Percentiles rank a stretch among this genome's conserved stretches.
Evolutionary conservation across 2,329 filamentous ascomycete species (phyloP).

Genomic region (Pestalotiopsis sp.): DNA sequence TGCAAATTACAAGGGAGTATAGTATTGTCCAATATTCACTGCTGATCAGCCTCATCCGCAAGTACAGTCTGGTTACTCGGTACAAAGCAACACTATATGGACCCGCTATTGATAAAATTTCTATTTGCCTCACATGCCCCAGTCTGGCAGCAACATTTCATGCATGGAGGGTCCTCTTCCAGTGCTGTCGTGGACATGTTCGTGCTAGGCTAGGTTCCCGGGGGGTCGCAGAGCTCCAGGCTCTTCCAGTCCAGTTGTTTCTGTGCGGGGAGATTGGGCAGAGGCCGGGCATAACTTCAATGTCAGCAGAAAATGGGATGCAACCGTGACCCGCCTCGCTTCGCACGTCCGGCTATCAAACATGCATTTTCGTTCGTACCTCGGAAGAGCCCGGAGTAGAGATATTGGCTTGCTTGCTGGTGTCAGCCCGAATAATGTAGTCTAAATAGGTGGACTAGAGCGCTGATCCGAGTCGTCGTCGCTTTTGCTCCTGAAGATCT

Average conservation of each 20-base stretch:
- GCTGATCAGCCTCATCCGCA: background rate
- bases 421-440: background rate
- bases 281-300: background rate
- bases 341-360: background rate
- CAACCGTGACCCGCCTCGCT: background rate
- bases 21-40: background rate
- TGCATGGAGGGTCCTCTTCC: slow-evolving; percentile 7
- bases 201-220: background rate
- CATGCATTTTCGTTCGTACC: background rate
- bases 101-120: background rate
- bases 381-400: background rate
- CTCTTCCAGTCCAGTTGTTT: background rate
- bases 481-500: background rate
- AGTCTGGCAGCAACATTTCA: slow-evolving; percentile 1
- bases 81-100: background rate
- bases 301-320: background rate
- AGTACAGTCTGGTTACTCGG: background rate
- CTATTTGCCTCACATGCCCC: background rate
- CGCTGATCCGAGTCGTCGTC: background rate
- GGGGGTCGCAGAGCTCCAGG: background rate
- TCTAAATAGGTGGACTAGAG: too few relatives aligned
- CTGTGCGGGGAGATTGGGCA: background rate
- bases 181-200: background rate
- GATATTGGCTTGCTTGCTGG: background rate
- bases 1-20: background rate